phyloP scores from a whole-genome alignment of 2,329 filamentous ascomycete species.

The Exserohilum rostratum region DNA sequence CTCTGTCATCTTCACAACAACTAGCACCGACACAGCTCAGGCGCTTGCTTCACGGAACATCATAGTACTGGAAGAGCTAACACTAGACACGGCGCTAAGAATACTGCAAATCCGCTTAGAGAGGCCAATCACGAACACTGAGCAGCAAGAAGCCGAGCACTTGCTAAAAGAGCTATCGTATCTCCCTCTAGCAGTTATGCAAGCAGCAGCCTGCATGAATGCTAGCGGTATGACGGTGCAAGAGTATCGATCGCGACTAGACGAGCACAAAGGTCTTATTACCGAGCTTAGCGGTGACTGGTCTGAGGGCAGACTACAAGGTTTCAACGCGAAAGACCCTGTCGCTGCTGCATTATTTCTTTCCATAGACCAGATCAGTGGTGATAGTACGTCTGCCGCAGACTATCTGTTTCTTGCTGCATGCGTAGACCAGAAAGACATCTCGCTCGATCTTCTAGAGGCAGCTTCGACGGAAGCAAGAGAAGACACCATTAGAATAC shows the following conservation, averaged over 20 bases:
- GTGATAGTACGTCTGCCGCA: conserved; percentile 40
- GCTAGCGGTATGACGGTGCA: neutral
- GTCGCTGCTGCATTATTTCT: neutral
- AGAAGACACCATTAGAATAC: conserved; percentile 19
- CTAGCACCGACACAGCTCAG: conserved; percentile 7
- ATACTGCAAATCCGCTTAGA: neutral
- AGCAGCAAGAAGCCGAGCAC: conserved; percentile 11
- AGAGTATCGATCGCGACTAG: neutral
- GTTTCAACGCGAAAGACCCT: neutral
- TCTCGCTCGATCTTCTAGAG: conserved; percentile 25
- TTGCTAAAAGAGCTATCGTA: conserved; percentile 15
- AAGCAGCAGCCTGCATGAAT: too few species aligned
- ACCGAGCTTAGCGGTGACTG: neutral
- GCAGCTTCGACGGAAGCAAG: conserved; percentile 1
- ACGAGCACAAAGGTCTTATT: neutral
- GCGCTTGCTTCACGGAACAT: conserved; percentile 13
- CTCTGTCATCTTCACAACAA: conserved; percentile 9
- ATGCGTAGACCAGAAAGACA: conserved; percentile 39
- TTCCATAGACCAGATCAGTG: neutral
- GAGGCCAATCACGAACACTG: neutral
- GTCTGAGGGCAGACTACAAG: neutral
- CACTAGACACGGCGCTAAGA: conserved; percentile 5
- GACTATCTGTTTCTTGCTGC: conserved; percentile 50
- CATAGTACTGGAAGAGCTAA: conserved; percentile 13
- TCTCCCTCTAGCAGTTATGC: conserved; percentile 3